Percentiles rank a stretch among this genome's conserved stretches.
Conservation (phyloP, 768 basidiomycete species). For the Rhodotorula diobovata region DNA sequence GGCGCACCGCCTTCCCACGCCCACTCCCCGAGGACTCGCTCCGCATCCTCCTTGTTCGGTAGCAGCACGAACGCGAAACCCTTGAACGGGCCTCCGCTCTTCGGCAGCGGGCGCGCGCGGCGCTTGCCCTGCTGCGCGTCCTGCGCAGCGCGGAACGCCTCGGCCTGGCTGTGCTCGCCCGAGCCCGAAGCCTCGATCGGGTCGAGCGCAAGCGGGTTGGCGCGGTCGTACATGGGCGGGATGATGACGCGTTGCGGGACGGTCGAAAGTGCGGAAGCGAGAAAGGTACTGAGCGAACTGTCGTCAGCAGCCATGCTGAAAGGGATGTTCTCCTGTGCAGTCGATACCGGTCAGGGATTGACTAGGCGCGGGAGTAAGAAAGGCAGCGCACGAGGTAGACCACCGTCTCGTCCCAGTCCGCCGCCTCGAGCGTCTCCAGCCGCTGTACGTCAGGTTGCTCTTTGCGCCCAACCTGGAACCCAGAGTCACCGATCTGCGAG, state of each 20-base stretch:
- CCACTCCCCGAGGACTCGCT: slow-evolving; percentile 22
- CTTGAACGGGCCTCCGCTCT: slow-evolving; percentile 41
- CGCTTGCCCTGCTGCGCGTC: background rate
- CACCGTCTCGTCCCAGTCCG: slow-evolving; percentile 32
- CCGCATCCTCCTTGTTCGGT: slow-evolving; percentile 13
- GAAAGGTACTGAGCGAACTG: slow-evolving; percentile 5
- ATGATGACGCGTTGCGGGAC: slow-evolving; percentile 26
- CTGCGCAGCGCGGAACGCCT: background rate
- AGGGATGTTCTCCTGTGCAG: slow-evolving; percentile 38
- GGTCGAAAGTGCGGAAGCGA: slow-evolving; percentile 24
- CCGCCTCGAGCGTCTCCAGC: slow-evolving; percentile 4
- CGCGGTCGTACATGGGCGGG: slow-evolving; percentile 26
- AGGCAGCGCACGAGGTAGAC: slow-evolving; percentile 27
- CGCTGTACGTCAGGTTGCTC: slow-evolving; percentile 1
- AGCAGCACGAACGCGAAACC: slow-evolving; percentile 38
- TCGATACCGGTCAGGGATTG: background rate
- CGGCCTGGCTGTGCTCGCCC: background rate
- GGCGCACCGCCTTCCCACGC: slow-evolving; percentile 15
- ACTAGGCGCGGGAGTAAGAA: too few species aligned
- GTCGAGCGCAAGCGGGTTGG: background rate
- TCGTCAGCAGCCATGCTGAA: background rate
- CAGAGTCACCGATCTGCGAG: slow-evolving; percentile 34
- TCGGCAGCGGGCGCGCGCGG: slow-evolving; percentile 21
- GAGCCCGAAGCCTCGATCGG: background rate
- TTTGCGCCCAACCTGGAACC: slow-evolving; percentile 31